Conservation (phyloP, 2,329 filamentous ascomycete genomes). For the Aplosporella prunicola region DNA sequence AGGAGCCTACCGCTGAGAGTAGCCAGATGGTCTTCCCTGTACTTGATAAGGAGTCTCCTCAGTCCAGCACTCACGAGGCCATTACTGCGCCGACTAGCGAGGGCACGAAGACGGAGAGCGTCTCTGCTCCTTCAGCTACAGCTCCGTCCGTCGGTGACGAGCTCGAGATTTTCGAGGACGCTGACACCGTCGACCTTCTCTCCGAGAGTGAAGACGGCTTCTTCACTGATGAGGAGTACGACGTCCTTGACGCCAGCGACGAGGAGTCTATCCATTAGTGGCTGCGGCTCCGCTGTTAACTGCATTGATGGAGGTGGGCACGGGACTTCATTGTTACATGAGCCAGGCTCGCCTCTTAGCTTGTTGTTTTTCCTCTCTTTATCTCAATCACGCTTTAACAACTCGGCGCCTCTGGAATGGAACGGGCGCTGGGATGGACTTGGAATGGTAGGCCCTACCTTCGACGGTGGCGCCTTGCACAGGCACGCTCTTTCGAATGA, state of each 20-base stretch:
- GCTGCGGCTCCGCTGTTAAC: too few species aligned
- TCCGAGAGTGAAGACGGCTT: conserved; percentile 59
- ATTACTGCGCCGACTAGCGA: conserved; percentile 21
- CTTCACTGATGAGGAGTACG: conserved; percentile 95
- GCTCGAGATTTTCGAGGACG: conserved; percentile 47
- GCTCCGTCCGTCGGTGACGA: conserved; percentile 40
- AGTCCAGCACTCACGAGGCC: conserved; percentile 67
- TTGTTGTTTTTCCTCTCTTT: too few species aligned
- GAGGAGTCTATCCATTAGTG: conserved; percentile 27
- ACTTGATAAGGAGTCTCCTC: conserved; percentile 85
- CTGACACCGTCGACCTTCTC: conserved; percentile 45
- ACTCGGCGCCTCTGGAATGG: too few species aligned
- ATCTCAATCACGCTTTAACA: too few species aligned
- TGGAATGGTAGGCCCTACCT: too few species aligned
- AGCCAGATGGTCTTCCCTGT: conserved; percentile 95
- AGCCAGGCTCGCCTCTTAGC: too few species aligned
- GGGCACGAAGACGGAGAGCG: conserved; percentile 16
- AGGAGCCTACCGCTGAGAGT: conserved; percentile 17
- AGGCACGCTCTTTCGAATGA: too few species aligned
- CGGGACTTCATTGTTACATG: too few species aligned
- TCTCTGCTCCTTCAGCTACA: conserved; percentile 23
- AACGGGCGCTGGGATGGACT: too few species aligned
- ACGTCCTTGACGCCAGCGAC: conserved; percentile 90
- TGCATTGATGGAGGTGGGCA: too few species aligned
- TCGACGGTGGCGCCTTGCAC: too few species aligned